These are phyloP conservation scores for Penicillium sp. DNA, from an alignment of 2,329 filamentous ascomycete genomes.

Conservation along the genomic window DNA sequence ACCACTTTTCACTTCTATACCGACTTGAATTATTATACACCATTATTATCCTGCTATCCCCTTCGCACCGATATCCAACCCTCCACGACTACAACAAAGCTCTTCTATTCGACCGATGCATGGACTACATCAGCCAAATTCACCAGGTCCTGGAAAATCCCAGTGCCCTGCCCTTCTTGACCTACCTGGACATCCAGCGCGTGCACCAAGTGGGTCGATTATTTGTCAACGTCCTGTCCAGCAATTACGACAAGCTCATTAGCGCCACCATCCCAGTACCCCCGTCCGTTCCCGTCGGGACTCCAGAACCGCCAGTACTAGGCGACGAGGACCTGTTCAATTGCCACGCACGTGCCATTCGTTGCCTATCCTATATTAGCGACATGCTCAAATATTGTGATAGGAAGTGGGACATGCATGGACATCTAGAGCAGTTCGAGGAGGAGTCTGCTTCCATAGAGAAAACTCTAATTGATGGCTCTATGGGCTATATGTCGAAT, in stretches of 20 bases:
- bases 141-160: conserved; percentile 64
- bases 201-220: conserved; percentile 68
- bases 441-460: conserved; percentile 30
- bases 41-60: conserved; percentile 84
- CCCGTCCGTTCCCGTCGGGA: conserved; percentile 32
- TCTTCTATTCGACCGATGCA: conserved; percentile 81
- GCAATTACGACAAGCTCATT: conserved; percentile 52
- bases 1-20: conserved; percentile 71
- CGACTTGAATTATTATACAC: conserved; percentile 88
- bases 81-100: conserved; percentile 74
- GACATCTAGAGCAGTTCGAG: conserved; percentile 35
- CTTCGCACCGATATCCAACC: conserved; percentile 67
- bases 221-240: conserved; percentile 57
- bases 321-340: conserved; percentile 35
- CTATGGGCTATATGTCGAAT: conserved; percentile 21
- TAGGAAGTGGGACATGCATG: conserved; percentile 36
- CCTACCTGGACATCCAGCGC: conserved; percentile 83
- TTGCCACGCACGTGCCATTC: conserved; percentile 34
- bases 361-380: conserved; percentile 34
- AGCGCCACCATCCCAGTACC: conserved; percentile 30
- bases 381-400: conserved; percentile 36
- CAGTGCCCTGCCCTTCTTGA: conserved; percentile 67
- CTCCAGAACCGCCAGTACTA: conserved; percentile 34
- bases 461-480: conserved; percentile 27
- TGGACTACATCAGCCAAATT: conserved; percentile 76